Evolutionary conservation across 495 filamentous ascomycete species (phyloP).

Genomic region (Recurvomyces mirabilis): DNA sequence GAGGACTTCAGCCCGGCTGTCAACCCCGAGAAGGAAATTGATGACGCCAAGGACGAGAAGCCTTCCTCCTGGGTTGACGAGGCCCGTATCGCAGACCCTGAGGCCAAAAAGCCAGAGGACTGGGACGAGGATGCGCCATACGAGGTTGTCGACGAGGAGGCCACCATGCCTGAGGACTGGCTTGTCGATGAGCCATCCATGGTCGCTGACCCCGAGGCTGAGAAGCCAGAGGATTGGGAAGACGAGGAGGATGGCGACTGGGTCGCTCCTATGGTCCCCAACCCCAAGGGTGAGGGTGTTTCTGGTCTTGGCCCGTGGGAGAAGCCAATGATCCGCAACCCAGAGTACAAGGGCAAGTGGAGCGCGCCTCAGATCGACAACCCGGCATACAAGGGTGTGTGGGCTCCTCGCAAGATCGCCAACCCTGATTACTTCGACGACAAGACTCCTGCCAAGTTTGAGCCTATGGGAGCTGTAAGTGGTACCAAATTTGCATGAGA

Average conservation of each 20-base stretch:
- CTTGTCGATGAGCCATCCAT: constrained; percentile 78
- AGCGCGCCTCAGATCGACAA: constrained; percentile 88
- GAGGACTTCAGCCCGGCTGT: constrained; percentile 89
- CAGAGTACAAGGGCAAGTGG: constrained; percentile 99
- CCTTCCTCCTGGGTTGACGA: constrained; percentile 94
- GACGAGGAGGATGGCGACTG: constrained; percentile 99
- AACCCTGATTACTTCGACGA: constrained; percentile 98
- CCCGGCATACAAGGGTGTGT: constrained; percentile 94
- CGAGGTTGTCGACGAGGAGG: constrained; percentile 89
- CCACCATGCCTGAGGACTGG: constrained; percentile 89
- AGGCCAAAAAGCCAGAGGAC: constrained; percentile 91
- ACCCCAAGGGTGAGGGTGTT: constrained; percentile 88
- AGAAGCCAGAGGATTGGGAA: constrained; percentile 99
- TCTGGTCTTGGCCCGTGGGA: constrained; percentile 94
- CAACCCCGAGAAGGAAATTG: constrained; percentile 93
- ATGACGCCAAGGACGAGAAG: constrained; percentile 91
- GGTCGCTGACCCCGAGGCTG: constrained; percentile 87
- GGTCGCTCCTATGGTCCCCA: constrained; percentile 83
- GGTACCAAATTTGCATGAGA: background rate
- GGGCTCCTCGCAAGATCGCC: constrained; percentile 89
- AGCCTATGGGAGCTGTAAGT: constrained; percentile 94
- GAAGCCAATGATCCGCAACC: constrained; percentile 88
- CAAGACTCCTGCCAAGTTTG: constrained; percentile 90
- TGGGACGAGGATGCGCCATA: constrained; percentile 98
- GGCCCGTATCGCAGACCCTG: constrained; percentile 77